Conservation (phyloP, 495 filamentous ascomycete species). For the Viridothelium virens region DNA sequence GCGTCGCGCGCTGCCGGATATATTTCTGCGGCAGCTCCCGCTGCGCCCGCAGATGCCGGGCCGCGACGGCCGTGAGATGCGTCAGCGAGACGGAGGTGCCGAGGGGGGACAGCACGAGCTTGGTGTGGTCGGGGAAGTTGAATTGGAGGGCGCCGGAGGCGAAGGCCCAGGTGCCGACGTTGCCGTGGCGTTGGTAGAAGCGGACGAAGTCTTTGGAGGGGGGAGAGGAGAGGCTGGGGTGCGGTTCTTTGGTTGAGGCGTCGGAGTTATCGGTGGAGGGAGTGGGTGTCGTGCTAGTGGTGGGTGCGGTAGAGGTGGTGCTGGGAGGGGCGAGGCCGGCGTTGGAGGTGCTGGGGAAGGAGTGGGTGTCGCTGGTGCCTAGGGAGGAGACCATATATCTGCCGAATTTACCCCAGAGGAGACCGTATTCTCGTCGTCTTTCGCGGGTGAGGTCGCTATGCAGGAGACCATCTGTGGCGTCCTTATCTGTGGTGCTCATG, state of each 20-base stretch:
- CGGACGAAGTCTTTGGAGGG: conserved; percentile 58
- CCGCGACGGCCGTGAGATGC: conserved; percentile 65
- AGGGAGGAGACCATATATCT: conserved; percentile 66
- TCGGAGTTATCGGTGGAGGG: background rate
- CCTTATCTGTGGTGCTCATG: conserved; percentile 22
- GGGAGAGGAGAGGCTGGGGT: background rate
- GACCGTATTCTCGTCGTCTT: conserved; percentile 61
- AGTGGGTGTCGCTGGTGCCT: background rate
- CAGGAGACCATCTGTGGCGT: conserved; percentile 12
- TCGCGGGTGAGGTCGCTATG: conserved; percentile 39
- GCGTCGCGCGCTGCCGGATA: conserved; percentile 50
- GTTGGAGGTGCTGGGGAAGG: conserved; percentile 20
- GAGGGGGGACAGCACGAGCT: conserved; percentile 69
- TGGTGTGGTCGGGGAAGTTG: conserved; percentile 97
- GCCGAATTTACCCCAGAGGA: conserved; percentile 84
- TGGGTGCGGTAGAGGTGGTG: conserved; percentile 30
- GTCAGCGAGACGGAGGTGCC: conserved; percentile 78
- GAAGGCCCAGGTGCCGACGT: conserved; percentile 85
- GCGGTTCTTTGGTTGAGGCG: background rate
- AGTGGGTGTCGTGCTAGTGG: background rate
- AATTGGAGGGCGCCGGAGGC: conserved; percentile 82
- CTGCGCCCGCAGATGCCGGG: conserved; percentile 51
- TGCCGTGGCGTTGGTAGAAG: conserved; percentile 82
- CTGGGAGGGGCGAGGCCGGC: conserved; percentile 35
- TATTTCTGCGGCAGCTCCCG: conserved; percentile 60